These are phyloP conservation scores for Aureobasidium musti DNA, from an alignment of 2,329 filamentous ascomycete species.

Conservation along the genomic window DNA sequence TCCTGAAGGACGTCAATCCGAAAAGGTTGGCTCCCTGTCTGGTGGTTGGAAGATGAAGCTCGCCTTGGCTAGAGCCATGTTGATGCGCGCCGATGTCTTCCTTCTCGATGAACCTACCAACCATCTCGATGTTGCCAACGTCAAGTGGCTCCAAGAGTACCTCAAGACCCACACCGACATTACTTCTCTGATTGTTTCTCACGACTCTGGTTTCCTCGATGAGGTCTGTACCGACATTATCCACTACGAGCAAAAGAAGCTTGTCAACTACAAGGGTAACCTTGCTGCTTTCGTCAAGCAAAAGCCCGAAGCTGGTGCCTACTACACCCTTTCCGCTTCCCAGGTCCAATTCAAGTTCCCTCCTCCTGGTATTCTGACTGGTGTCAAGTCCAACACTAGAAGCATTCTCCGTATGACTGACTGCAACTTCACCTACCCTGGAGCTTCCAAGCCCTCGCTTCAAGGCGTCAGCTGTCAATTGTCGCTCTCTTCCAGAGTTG, in stretches of 20 bases:
- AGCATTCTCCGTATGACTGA: constrained; percentile 95
- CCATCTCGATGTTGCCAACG: constrained; percentile 94
- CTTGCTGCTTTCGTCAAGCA: constrained; percentile 80
- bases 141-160: constrained; percentile 94
- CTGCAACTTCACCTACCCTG: constrained; percentile 92
- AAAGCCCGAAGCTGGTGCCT: constrained; percentile 93
- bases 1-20: constrained; percentile 81
- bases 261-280: constrained; percentile 82
- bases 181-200: constrained; percentile 94
- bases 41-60: constrained; percentile 99
- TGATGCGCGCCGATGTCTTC: constrained; percentile 94
- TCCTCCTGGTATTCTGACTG: constrained; percentile 86
- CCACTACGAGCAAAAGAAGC: constrained; percentile 98
- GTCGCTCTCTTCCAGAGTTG: constrained; percentile 85
- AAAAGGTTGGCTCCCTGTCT: constrained; percentile 90
- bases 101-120: constrained; percentile 98
- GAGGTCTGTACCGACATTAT: constrained; percentile 98
- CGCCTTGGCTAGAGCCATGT: constrained; percentile 91
- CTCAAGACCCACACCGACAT: constrained; percentile 95
- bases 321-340: constrained; percentile 90
- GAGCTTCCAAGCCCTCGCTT: constrained; percentile 82
- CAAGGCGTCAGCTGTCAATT: constrained; percentile 84
- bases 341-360: constrained; percentile 98
- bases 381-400: constrained; percentile 92
- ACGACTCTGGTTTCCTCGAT: constrained; percentile 97